These are phyloP conservation scores for Crepidotus variabilis DNA, from an alignment of 768 basidiomycete genomes.

Conservation along the genomic window DNA sequence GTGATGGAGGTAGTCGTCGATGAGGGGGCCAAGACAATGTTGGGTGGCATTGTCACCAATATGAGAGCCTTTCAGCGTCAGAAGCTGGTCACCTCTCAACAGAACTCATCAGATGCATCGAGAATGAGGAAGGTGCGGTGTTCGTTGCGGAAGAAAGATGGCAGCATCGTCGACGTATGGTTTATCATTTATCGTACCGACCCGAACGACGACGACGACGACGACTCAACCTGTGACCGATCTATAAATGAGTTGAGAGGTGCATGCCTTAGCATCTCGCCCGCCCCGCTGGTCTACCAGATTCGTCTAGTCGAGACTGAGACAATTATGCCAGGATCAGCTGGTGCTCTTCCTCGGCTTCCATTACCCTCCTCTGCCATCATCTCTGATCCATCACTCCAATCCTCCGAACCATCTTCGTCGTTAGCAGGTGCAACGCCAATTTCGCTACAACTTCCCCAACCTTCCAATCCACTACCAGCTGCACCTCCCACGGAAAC, in stretches of 20 bases:
- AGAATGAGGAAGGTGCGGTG: conserved; percentile 25
- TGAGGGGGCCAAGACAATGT: conserved; percentile 15
- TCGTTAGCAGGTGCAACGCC: conserved; percentile 6
- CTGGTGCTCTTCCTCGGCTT: background rate
- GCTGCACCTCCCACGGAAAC: background rate
- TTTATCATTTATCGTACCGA: conserved; percentile 25
- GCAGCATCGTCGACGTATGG: conserved; percentile 18
- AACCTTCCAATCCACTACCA: background rate
- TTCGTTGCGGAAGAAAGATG: conserved; percentile 37
- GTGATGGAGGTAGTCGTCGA: conserved; percentile 34
- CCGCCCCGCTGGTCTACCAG: conserved; percentile 35
- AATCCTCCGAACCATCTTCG: conserved; percentile 2
- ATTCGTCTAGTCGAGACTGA: conserved; percentile 26
- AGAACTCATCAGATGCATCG: conserved; percentile 6
- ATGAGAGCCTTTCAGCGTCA: conserved; percentile 11
- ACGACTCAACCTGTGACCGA: background rate
- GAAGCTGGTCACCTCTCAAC: background rate
- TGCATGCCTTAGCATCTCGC: conserved; percentile 23
- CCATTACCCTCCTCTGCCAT: background rate
- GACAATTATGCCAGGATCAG: conserved; percentile 9
- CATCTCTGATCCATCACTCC: background rate
- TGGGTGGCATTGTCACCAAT: conserved; percentile 20
- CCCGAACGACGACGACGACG: conserved; percentile 19
- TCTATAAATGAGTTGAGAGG: background rate
- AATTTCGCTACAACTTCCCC: conserved; percentile 2